A percentile compares a stretch with the other conserved stretches of the same genome.
These are phyloP conservation scores for Boletus sp. DNA, from an alignment of 768 basidiomycete species.

Conservation along the genomic window DNA sequence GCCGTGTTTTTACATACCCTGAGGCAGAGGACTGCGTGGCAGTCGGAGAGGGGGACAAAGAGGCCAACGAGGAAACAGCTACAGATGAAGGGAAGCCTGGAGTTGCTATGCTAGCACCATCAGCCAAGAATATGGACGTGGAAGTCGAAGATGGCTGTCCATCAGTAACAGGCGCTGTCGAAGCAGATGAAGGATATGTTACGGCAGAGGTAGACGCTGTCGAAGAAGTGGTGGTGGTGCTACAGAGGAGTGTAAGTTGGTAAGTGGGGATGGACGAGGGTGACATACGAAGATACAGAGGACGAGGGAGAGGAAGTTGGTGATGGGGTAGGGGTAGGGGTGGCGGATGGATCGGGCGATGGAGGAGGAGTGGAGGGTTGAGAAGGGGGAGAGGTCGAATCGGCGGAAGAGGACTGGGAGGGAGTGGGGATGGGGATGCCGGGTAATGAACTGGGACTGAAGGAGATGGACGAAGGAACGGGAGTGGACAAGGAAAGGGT, in stretches of 20 bases:
- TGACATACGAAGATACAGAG: conserved; percentile 10
- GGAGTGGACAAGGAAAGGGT: not conserved
- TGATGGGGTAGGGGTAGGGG: too few species aligned
- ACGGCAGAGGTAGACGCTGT: not conserved
- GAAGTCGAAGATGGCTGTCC: conserved; percentile 4
- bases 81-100: not conserved
- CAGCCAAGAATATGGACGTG: not conserved
- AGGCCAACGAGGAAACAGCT: not conserved
- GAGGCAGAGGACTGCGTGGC: conserved; percentile 16
- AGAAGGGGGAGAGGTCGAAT: too few species aligned
- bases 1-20: conserved; percentile 12
- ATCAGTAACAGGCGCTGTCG: not conserved
- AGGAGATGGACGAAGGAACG: too few species aligned
- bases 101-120: not conserved
- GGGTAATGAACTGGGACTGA: too few species aligned
- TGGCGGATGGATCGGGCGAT: too few species aligned
- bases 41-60: conserved; percentile 15
- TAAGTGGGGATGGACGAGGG: not conserved
- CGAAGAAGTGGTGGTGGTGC: conserved; percentile 1
- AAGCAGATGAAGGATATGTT: not conserved
- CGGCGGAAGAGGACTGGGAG: too few species aligned
- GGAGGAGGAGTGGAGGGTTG: too few species aligned
- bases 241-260: not conserved
- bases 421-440: too few species aligned
- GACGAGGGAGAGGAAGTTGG: too few species aligned